phyloP scores from a whole-genome alignment of 176 grass and related monocot species.

The Triticum monococcum region DNA sequence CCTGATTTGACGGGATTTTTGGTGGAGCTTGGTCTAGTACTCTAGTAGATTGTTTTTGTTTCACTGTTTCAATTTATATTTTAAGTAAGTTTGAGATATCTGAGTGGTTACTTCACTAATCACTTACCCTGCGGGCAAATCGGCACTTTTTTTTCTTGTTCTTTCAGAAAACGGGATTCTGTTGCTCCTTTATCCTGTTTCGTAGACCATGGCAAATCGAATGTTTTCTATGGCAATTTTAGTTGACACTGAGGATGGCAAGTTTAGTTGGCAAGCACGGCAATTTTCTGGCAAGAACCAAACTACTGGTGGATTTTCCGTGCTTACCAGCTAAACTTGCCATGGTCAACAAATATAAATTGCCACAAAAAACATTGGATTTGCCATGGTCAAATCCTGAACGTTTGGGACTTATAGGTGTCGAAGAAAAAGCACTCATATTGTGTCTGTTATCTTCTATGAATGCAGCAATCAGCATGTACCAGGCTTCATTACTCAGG shows the following conservation, averaged over 20 bases:
- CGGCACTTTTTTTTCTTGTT: neutral
- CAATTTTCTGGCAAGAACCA: no score
- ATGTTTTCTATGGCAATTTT: no score
- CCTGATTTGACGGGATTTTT: neutral
- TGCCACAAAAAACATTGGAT: no score
- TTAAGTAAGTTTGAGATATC: neutral
- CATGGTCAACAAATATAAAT: no score
- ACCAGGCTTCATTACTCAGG: constrained; percentile 79
- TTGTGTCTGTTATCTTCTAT: constrained; percentile 17
- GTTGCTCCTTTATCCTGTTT: neutral
- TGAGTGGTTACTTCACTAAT: neutral
- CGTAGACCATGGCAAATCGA: neutral
- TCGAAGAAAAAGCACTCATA: constrained; percentile 6
- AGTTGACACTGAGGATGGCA: no score
- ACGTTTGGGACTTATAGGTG: no score
- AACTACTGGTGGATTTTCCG: no score
- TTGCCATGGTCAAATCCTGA: no score
- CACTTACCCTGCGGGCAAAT: neutral
- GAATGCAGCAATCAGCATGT: constrained; percentile 78
- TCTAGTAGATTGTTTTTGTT: neutral
- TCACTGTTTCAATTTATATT: neutral
- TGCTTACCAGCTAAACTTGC: no score
- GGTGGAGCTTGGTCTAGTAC: neutral
- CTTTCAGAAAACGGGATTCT: neutral
- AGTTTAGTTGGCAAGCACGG: no score